phyloP scores from a whole-genome alignment of 2,329 filamentous ascomycete genomes.

The Cordyceps cicadae region DNA sequence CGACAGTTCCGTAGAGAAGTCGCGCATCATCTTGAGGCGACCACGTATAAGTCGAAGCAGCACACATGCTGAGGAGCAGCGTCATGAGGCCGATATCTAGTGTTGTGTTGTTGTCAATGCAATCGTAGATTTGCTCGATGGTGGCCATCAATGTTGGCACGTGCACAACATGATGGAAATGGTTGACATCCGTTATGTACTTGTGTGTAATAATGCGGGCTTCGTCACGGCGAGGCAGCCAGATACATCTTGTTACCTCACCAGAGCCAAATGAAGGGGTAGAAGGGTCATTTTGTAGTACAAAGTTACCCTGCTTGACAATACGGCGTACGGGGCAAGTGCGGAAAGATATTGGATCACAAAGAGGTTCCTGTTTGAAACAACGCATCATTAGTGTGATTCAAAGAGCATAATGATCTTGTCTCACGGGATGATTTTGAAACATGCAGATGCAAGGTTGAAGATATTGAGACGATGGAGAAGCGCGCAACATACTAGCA shows the following conservation, averaged over 20 bases:
- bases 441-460: not conserved
- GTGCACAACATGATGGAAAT: slow-evolving; percentile 26
- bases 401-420: not conserved
- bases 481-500: slow-evolving; percentile 20
- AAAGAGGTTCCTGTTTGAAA: slow-evolving; percentile 20
- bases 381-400: not conserved
- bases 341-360: slow-evolving; percentile 26
- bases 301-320: slow-evolving; percentile 23
- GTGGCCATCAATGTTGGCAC: slow-evolving; percentile 20
- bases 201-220: slow-evolving; percentile 23
- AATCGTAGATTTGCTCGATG: slow-evolving; percentile 24
- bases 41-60: slow-evolving; percentile 25
- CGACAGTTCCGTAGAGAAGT: slow-evolving; percentile 19
- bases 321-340: slow-evolving; percentile 26
- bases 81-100: slow-evolving; percentile 20
- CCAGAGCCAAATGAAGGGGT: slow-evolving; percentile 17
- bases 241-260: slow-evolving; percentile 26
- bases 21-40: slow-evolving; percentile 21
- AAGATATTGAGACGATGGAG: not conserved
- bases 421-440: not conserved
- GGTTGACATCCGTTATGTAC: slow-evolving; percentile 23
- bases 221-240: slow-evolving; percentile 26
- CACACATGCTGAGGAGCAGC: slow-evolving; percentile 23
- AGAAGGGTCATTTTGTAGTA: slow-evolving; percentile 22
- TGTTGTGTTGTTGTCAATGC: slow-evolving; percentile 18